Base-by-base conservation (phyloP, 1,284 basidiomycete species). In the Termitomyces sp. region DNA sequence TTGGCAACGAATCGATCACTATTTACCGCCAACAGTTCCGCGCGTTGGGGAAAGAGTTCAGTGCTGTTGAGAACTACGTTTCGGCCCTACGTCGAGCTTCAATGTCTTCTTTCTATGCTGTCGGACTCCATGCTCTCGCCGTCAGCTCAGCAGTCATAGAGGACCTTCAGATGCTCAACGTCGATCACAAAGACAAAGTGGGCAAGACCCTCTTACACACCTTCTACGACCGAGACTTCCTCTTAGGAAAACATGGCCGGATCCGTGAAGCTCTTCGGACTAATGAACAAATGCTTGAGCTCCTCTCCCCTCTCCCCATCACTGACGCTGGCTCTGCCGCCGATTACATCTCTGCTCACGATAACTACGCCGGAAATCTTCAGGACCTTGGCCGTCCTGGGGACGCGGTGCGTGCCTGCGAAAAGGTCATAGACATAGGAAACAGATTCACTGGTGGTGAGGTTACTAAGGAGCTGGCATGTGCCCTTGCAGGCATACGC, bases 351-450 rank as follows among this genome's bases (percentile, higher is more conserved):
- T 26, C 40, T 24, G 50, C 33, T 45, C 18, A 31, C 2, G 34
- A n/a, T 14, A 50, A n/a, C 35, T 51, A 55, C 38, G 41, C 35
- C 13, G 41, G 33, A 18, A 55, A 55, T 19, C 50, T 55, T 31
- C 26, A 38, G 21, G 30, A 46, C 11, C 24, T 49, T 34, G 54
- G 50, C n/a, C 50, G 50, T 16, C 5, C 21, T 16, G 11, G 26
- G 33, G 53, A 54, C 10, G 49, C 53, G 13, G 7, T 35, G 14
- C 37, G 28, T 9, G 38, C 50, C 10, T 30, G 43, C 13, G 38
- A 52, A 28, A 46, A 31, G 21, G 44, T 30, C 19, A 34, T 46
- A 52, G 44, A 52, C 13, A 13, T 52, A 28, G 50, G 50, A 19
- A 35, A 26, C 1, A 14, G 6, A 18, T 47, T 47, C 9, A 11